These are phyloP conservation scores for Zymoseptoria passerinii DNA, from an alignment of 2,329 filamentous ascomycete species.

Conservation along the genomic window DNA sequence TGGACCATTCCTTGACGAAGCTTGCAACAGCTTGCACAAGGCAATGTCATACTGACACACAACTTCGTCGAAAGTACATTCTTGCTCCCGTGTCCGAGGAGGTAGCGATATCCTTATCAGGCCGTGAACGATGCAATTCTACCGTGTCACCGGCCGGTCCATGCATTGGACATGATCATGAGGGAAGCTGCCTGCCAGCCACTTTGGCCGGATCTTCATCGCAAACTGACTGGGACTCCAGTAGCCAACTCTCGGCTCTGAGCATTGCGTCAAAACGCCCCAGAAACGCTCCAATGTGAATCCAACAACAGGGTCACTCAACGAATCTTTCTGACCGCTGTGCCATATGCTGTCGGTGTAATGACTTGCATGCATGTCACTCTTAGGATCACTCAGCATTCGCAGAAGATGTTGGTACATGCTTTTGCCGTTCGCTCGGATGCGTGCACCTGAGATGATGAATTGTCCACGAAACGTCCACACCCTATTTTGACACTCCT, in stretches of 20 bases:
- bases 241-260: background rate
- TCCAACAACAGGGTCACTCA: background rate
- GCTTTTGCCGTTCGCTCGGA: constrained; percentile 30
- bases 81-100: too few species aligned
- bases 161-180: background rate
- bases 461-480: constrained; percentile 44
- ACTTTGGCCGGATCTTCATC: background rate
- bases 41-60: too few species aligned
- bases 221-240: background rate
- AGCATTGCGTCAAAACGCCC: background rate
- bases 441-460: constrained; percentile 37
- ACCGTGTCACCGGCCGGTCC: background rate
- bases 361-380: background rate
- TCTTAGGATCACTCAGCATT: constrained; percentile 22
- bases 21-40: too few species aligned
- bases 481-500: constrained; percentile 21
- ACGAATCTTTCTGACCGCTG: background rate
- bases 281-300: background rate
- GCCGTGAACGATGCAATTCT: background rate
- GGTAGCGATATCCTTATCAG: background rate
- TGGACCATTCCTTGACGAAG: too few species aligned
- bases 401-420: constrained; percentile 30
- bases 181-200: background rate
- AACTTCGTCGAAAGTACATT: too few species aligned
- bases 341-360: background rate